Evolutionary conservation across 2,329 filamentous ascomycete species (phyloP).

Genomic region (Trichoderma sp.): DNA sequence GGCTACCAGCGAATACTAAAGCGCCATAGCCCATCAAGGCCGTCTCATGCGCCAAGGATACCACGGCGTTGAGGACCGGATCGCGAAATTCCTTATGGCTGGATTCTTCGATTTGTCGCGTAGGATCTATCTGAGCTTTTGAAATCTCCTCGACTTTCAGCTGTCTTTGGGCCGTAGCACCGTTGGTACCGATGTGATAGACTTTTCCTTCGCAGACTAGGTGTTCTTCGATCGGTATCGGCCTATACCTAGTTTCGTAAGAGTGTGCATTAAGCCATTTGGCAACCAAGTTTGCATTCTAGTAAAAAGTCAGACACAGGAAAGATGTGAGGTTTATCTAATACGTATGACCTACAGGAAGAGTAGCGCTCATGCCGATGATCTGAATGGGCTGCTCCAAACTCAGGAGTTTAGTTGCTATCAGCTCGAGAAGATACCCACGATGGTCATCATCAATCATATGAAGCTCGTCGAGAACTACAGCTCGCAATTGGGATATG

Average conservation of each 20-base stretch:
- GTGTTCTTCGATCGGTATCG: slow-evolving; percentile 73
- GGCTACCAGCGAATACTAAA: slow-evolving; percentile 71
- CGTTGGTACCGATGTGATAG: slow-evolving; percentile 58
- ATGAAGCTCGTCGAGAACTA: slow-evolving; percentile 77
- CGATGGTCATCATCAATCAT: slow-evolving; percentile 77
- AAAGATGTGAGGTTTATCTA: neutral
- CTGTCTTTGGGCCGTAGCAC: slow-evolving; percentile 57
- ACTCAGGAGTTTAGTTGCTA: slow-evolving; percentile 70
- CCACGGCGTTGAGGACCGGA: slow-evolving; percentile 66
- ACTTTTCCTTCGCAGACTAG: slow-evolving; percentile 69
- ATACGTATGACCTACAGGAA: slow-evolving; percentile 53
- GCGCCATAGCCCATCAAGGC: slow-evolving; percentile 67
- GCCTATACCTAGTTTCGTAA: slow-evolving; percentile 70
- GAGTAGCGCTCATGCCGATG: slow-evolving; percentile 76
- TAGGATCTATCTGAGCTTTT: slow-evolving; percentile 39
- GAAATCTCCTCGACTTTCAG: slow-evolving; percentile 39
- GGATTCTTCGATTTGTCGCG: slow-evolving; percentile 54
- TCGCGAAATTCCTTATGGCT: slow-evolving; percentile 61
- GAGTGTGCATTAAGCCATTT: slow-evolving; percentile 69
- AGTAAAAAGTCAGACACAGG: neutral
- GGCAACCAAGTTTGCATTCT: slow-evolving; percentile 70
- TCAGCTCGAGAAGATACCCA: slow-evolving; percentile 72
- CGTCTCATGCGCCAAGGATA: slow-evolving; percentile 68
- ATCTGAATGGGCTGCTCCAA: slow-evolving; percentile 67
- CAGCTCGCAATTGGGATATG: slow-evolving; percentile 60